phyloP scores from a whole-genome alignment of 108 stramenopile species.

The Licmophora abbreviata region DNA sequence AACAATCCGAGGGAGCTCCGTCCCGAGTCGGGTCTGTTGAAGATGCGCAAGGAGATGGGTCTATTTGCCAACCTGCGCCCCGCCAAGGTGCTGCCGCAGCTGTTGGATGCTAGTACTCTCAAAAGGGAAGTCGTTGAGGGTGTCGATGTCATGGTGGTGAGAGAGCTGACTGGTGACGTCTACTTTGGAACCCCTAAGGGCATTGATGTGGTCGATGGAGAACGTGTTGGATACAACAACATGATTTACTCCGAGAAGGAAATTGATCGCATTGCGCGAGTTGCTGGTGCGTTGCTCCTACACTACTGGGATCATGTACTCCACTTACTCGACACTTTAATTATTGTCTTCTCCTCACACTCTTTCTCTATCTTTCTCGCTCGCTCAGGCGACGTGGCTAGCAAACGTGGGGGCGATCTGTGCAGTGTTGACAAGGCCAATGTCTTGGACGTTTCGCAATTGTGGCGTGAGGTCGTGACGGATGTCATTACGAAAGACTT shows the following conservation, averaged over 20 bases:
- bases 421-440: constrained; percentile 99
- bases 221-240: constrained; percentile 95
- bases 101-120: constrained; percentile 93
- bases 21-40: constrained; percentile 92
- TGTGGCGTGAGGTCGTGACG: constrained; percentile 95
- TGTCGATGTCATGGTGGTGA: constrained; percentile 97
- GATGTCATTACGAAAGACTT: constrained; percentile 84
- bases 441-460: constrained; percentile 96
- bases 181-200: constrained; percentile 99
- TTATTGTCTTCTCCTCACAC: not conserved
- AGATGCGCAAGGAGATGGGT: constrained; percentile 94
- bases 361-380: not conserved
- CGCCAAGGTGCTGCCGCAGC: constrained; percentile 90
- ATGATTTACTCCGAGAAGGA: constrained; percentile 96
- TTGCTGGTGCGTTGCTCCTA: constrained; percentile 47
- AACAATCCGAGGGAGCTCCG: constrained; percentile 89
- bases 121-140: constrained; percentile 95
- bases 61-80: constrained; percentile 96
- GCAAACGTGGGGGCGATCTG: constrained; percentile 84
- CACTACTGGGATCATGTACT: not conserved
- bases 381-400: constrained; percentile 73
- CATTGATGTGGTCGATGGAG: constrained; percentile 83
- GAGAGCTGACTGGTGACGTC: constrained; percentile 98
- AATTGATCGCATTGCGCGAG: constrained; percentile 88
- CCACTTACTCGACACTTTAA: not conserved